These are phyloP conservation scores for Ustilago loliicola DNA, from an alignment of 1,284 basidiomycete genomes.

Conservation along the genomic window DNA sequence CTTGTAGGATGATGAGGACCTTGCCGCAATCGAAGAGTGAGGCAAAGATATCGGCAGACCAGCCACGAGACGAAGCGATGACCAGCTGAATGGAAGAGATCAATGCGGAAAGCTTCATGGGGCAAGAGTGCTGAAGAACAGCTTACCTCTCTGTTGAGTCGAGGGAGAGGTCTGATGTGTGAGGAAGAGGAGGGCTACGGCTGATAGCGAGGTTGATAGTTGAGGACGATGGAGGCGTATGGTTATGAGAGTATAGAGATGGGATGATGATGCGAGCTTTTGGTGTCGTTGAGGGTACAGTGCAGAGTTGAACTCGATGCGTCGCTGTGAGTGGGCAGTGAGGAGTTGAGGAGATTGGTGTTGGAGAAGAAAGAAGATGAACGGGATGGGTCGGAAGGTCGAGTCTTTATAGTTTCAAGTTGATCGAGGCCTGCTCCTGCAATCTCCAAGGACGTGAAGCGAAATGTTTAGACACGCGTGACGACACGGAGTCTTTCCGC, in stretches of 20 bases:
- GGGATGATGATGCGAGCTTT: not conserved
- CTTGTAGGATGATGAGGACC: not conserved
- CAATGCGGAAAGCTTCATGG: not conserved
- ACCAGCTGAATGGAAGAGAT: not conserved
- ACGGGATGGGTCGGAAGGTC: not conserved
- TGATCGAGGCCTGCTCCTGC: not conserved
- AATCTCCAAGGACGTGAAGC: not conserved
- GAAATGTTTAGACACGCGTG: slow-evolving; percentile 2
- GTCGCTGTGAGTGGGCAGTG: not conserved
- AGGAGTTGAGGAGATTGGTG: not conserved
- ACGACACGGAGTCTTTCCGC: slow-evolving; percentile 7
- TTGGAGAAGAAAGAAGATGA: not conserved
- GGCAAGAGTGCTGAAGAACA: not conserved
- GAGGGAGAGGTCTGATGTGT: not conserved
- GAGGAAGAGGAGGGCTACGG: not conserved
- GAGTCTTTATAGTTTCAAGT: slow-evolving; percentile 11
- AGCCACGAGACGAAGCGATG: not conserved
- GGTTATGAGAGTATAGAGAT: not conserved
- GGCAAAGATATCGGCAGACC: not conserved
- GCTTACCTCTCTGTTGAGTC: slow-evolving; percentile 2
- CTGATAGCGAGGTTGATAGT: not conserved
- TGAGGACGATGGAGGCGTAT: not conserved
- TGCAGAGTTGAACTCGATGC: not conserved
- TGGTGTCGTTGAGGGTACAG: not conserved
- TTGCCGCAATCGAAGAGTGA: not conserved